Evolutionary conservation across 768 basidiomycete genomes (phyloP).

Genomic region (Myochromella boudieri): DNA sequence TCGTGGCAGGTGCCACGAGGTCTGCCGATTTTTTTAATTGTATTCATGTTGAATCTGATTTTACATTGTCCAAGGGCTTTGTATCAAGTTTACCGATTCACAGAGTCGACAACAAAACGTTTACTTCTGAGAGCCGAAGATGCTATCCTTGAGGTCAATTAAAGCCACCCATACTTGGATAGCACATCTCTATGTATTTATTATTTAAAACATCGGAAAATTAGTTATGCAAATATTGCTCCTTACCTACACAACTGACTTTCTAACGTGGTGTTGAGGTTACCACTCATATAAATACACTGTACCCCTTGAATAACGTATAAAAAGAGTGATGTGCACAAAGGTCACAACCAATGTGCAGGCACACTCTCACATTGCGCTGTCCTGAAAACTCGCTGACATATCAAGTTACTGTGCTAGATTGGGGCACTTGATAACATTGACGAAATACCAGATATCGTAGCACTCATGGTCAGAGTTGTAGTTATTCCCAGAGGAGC

Average conservation of each 20-base stretch:
- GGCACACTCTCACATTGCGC: too few relatives aligned
- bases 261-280: too few relatives aligned
- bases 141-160: slow-evolving; percentile 75
- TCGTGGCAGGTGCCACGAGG: slow-evolving; percentile 66
- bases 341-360: too few relatives aligned
- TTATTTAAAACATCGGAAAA: background rate
- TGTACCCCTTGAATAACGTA: too few relatives aligned
- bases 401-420: too few relatives aligned
- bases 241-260: too few relatives aligned
- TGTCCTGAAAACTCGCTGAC: too few relatives aligned
- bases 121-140: slow-evolving; percentile 73
- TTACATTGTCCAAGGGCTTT: slow-evolving; percentile 51
- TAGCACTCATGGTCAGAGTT: background rate
- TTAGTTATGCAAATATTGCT: background rate
- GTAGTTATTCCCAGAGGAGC: slow-evolving; percentile 10
- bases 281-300: too few relatives aligned
- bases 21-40: slow-evolving; percentile 29
- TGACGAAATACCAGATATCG: background rate
- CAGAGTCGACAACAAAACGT: slow-evolving; percentile 57
- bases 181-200: slow-evolving; percentile 2
- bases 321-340: too few relatives aligned
- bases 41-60: slow-evolving; percentile 3
- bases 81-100: slow-evolving; percentile 66
- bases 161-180: slow-evolving; percentile 12
- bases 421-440: background rate